phyloP scores from a whole-genome alignment of 2,329 filamentous ascomycete genomes.

The Lachnellula occidentalis region DNA sequence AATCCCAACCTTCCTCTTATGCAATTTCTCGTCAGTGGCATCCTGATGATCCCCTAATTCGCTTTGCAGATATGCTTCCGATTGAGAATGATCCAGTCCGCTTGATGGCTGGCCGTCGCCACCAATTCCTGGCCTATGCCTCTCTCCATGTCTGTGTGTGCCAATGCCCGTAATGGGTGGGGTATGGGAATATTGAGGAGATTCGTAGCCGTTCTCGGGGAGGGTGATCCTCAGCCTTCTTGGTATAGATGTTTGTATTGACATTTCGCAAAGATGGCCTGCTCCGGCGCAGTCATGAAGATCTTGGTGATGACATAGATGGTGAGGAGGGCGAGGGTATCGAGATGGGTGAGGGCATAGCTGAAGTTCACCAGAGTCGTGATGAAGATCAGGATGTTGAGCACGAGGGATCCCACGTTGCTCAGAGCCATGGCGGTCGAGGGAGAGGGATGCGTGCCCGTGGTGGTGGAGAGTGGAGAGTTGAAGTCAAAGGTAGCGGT shows the following conservation, averaged over 20 bases:
- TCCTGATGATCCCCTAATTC: not conserved
- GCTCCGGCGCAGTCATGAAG: slow-evolving; percentile 42
- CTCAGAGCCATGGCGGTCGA: slow-evolving; percentile 42
- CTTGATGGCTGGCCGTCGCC: not conserved
- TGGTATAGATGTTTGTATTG: slow-evolving; percentile 27
- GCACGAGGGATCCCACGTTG: slow-evolving; percentile 46
- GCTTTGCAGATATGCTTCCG: not conserved
- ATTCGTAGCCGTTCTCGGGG: slow-evolving; percentile 33
- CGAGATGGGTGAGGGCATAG: slow-evolving; percentile 44
- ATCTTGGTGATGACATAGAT: slow-evolving; percentile 47
- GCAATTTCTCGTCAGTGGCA: slow-evolving; percentile 18
- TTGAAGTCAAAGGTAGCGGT: not conserved
- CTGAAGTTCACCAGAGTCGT: slow-evolving; percentile 49
- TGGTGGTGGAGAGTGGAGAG: not conserved
- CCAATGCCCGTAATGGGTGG: slow-evolving; percentile 1
- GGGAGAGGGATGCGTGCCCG: too few relatives aligned
- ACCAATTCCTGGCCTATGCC: not conserved
- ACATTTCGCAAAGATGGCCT: slow-evolving; percentile 36
- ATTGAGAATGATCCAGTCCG: not conserved
- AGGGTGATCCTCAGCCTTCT: slow-evolving; percentile 16
- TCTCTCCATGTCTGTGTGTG: slow-evolving; percentile 3
- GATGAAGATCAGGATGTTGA: slow-evolving; percentile 48
- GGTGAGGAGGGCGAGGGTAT: slow-evolving; percentile 41
- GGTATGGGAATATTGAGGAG: slow-evolving; percentile 24
- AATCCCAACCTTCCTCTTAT: slow-evolving; percentile 36